phyloP scores from a whole-genome alignment of 2,329 filamentous ascomycete species.

The Thelonectria olida region DNA sequence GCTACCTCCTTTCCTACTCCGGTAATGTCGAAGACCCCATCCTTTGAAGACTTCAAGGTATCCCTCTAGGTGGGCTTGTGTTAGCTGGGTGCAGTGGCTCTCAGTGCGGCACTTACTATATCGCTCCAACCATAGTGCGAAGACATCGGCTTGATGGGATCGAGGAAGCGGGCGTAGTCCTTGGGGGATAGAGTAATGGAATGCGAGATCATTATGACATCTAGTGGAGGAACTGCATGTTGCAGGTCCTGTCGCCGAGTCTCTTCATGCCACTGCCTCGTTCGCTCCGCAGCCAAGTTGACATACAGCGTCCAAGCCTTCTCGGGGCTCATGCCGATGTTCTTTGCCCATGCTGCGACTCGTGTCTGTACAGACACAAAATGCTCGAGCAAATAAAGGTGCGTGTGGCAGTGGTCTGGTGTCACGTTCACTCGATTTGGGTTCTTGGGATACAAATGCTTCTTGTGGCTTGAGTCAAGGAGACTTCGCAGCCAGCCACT shows the following conservation, averaged over 20 bases:
- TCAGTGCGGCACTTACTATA: no score
- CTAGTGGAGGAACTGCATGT: slow-evolving; percentile 17
- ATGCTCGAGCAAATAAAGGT: slow-evolving; percentile 19
- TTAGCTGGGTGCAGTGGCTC: no score
- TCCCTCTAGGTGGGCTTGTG: no score
- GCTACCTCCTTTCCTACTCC: no score
- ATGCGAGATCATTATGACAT: slow-evolving; percentile 29
- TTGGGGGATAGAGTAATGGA: slow-evolving; percentile 16
- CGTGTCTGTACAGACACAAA: slow-evolving; percentile 16
- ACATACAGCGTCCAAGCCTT: slow-evolving; percentile 31
- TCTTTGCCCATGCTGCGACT: slow-evolving; percentile 21
- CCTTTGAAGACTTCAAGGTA: no score
- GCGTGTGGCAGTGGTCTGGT: slow-evolving; percentile 8
- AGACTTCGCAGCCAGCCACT: no score
- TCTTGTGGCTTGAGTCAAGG: no score
- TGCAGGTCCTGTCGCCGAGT: slow-evolving; percentile 1
- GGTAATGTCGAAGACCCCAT: no score
- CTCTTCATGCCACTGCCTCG: slow-evolving; percentile 21
- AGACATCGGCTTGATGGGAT: not conserved
- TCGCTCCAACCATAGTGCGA: not conserved
- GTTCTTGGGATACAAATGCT: no score
- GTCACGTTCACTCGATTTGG: no score
- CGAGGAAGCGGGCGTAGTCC: slow-evolving; percentile 12
- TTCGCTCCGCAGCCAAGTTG: slow-evolving; percentile 23
- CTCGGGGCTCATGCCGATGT: not conserved